Percentiles rank a stretch among this genome's conserved stretches.
phyloP scores from a whole-genome alignment of 257 asterid genomes.

The Penstemon eatonii region DNA sequence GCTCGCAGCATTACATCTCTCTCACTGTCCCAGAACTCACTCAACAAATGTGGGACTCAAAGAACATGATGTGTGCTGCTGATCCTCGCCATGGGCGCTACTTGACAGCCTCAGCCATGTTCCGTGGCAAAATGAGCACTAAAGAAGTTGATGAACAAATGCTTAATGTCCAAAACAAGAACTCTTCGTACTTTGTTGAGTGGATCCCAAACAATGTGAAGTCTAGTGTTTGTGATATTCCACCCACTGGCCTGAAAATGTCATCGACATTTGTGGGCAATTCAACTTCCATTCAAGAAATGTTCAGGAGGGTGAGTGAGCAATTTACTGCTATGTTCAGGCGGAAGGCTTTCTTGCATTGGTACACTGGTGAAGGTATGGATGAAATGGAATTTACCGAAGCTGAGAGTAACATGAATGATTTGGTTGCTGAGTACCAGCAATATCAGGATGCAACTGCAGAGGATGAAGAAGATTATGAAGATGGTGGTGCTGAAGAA shows the following conservation, averaged over 20 bases:
- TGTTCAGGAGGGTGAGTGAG: slow-evolving; percentile 69
- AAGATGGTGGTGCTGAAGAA: slow-evolving; percentile 45
- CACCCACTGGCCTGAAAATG: slow-evolving; percentile 63
- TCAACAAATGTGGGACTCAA: slow-evolving; percentile 69
- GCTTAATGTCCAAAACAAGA: slow-evolving; percentile 69
- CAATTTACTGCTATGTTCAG: slow-evolving; percentile 74
- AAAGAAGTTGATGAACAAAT: slow-evolving; percentile 70
- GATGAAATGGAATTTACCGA: slow-evolving; percentile 74
- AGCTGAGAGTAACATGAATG: slow-evolving; percentile 76
- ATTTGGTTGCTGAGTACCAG: slow-evolving; percentile 64
- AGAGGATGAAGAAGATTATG: slow-evolving; percentile 54
- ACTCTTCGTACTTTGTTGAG: slow-evolving; percentile 66
- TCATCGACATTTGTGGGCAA: slow-evolving; percentile 61
- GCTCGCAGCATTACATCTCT: slow-evolving; percentile 54
- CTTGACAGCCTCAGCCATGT: slow-evolving; percentile 69
- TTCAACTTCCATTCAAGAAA: slow-evolving; percentile 65
- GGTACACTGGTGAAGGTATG: slow-evolving; percentile 77
- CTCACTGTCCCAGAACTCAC: slow-evolving; percentile 65
- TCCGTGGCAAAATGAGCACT: slow-evolving; percentile 75
- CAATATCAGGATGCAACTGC: slow-evolving; percentile 69
- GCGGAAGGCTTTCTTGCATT: slow-evolving; percentile 63
- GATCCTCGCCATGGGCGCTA: slow-evolving; percentile 72
- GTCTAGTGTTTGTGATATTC: slow-evolving; percentile 66
- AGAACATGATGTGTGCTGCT: slow-evolving; percentile 77
- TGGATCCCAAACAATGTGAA: slow-evolving; percentile 74